phyloP scores from a whole-genome alignment of 345 rosid species.

The Citrus glauca region DNA sequence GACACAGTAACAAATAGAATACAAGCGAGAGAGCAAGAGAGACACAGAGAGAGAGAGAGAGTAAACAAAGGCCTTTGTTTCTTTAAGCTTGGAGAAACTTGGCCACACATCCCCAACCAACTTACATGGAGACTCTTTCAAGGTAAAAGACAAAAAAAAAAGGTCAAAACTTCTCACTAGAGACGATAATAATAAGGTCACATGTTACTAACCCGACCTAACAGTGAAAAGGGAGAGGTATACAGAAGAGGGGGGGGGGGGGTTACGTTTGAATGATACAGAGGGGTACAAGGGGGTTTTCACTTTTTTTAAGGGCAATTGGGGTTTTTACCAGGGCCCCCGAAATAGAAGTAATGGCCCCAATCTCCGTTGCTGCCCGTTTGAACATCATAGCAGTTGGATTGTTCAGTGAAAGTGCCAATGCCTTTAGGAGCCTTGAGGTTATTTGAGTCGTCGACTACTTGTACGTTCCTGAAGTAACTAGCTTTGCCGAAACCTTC shows the following conservation, averaged over 20 bases:
- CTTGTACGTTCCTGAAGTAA: constrained; percentile 86
- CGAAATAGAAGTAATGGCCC: constrained; percentile 97
- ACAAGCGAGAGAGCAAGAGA: too few species aligned
- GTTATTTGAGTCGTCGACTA: constrained; percentile 84
- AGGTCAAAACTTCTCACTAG: constrained; percentile 55
- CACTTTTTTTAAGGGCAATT: constrained; percentile 53
- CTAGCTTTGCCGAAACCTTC: constrained; percentile 95
- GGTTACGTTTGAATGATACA: constrained; percentile 53
- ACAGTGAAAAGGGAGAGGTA: constrained; percentile 20
- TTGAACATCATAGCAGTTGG: constrained; percentile 92
- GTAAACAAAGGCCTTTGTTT: constrained; percentile 32
- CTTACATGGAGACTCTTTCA: constrained; percentile 37
- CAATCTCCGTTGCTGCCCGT: constrained; percentile 84
- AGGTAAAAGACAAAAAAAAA: constrained; percentile 14
- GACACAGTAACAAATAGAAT: too few species aligned
- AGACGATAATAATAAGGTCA: constrained; percentile 14
- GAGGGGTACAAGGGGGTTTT: background rate
- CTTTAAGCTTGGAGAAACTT: constrained; percentile 43
- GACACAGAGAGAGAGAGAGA: too few species aligned
- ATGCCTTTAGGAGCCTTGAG: constrained; percentile 88
- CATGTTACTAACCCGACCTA: constrained; percentile 36
- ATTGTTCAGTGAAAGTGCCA: constrained; percentile 90
- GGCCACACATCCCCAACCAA: constrained; percentile 29
- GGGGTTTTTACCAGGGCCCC: constrained; percentile 88
- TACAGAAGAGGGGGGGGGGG: constrained; percentile 15